A percentile compares a stretch with the other conserved stretches of the same genome.
Evolutionary conservation across 768 basidiomycete genomes (phyloP).

Genomic region (Kwoniella dendrophila): DNA sequence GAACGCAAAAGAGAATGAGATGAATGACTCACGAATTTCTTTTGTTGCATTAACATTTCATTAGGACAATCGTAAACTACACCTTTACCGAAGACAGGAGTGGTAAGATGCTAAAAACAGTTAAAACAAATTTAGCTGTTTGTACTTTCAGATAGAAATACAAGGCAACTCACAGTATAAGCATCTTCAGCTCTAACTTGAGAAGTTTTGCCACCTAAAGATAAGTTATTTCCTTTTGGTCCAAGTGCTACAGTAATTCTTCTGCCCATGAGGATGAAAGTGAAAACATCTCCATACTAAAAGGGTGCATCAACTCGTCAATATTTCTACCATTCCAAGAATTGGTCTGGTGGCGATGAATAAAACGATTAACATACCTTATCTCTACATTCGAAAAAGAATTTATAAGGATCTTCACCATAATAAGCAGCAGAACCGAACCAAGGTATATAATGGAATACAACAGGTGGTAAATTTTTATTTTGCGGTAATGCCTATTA

Average conservation of each 20-base stretch:
- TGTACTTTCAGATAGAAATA: too few relatives aligned
- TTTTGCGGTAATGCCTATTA: constrained; percentile 68
- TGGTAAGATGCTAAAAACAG: constrained; percentile 83
- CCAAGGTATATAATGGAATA: constrained; percentile 90
- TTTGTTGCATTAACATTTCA: constrained; percentile 97
- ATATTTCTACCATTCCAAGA: neutral
- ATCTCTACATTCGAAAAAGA: constrained; percentile 70
- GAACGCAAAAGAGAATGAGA: neutral
- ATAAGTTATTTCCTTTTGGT: constrained; percentile 87
- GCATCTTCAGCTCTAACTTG: constrained; percentile 95
- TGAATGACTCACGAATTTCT: constrained; percentile 68
- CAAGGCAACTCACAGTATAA: constrained; percentile 63
- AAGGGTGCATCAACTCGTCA: neutral
- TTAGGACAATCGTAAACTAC: constrained; percentile 98
- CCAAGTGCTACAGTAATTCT: constrained; percentile 88
- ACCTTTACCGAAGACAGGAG: constrained; percentile 93
- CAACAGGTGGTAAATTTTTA: constrained; percentile 76
- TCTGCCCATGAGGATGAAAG: constrained; percentile 86
- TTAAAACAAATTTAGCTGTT: too few relatives aligned
- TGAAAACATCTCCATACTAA: constrained; percentile 96
- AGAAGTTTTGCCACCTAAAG: constrained; percentile 89
- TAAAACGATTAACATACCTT: constrained; percentile 46
- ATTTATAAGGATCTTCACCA: constrained; percentile 88
- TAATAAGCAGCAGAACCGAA: constrained; percentile 86
- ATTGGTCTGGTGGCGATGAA: neutral